Evolutionary conservation across 495 filamentous ascomycete genomes (phyloP).

Genomic region (Penicillium cinerascens): DNA sequence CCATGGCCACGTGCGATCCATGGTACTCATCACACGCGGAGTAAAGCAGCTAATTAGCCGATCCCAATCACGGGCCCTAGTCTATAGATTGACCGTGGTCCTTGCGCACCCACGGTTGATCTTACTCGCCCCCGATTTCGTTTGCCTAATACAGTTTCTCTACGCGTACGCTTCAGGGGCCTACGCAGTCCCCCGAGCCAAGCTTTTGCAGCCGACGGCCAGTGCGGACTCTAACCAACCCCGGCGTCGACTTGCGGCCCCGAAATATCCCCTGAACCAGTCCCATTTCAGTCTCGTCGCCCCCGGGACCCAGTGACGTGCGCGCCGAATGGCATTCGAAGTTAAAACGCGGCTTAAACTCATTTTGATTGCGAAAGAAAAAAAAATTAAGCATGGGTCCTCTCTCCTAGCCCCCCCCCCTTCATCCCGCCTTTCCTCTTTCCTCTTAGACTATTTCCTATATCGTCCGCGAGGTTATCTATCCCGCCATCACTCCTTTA

Average conservation of each 20-base stretch:
- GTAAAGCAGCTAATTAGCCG: background rate
- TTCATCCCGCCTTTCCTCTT: background rate
- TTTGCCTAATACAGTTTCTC: no score
- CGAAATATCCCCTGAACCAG: slow-evolving; percentile 10
- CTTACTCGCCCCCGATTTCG: background rate
- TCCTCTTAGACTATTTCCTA: slow-evolving; percentile 6
- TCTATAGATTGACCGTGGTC: background rate
- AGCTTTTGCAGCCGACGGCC: slow-evolving; percentile 15
- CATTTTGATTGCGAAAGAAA: background rate
- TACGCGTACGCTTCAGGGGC: background rate
- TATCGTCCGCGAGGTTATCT: slow-evolving; percentile 4
- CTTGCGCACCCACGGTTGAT: background rate
- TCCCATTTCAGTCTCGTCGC: background rate
- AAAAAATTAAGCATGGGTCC: slow-evolving; percentile 1
- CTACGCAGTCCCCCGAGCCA: slow-evolving; percentile 8
- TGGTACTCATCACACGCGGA: slow-evolving; percentile 14
- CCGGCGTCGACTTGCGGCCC: background rate
- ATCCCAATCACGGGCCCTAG: background rate
- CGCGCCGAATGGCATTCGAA: slow-evolving; percentile 6
- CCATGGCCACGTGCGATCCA: slow-evolving; percentile 24
- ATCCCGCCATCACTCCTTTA: background rate
- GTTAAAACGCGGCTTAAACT: slow-evolving; percentile 13
- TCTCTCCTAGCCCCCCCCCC: background rate
- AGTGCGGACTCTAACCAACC: slow-evolving; percentile 2
- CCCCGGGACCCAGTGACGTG: slow-evolving; percentile 20